Evolutionary conservation across 495 filamentous ascomycete genomes (phyloP), one percentile per base, ranked within the genome.

Genomic region (Xanthoparmelia taractica): DNA sequence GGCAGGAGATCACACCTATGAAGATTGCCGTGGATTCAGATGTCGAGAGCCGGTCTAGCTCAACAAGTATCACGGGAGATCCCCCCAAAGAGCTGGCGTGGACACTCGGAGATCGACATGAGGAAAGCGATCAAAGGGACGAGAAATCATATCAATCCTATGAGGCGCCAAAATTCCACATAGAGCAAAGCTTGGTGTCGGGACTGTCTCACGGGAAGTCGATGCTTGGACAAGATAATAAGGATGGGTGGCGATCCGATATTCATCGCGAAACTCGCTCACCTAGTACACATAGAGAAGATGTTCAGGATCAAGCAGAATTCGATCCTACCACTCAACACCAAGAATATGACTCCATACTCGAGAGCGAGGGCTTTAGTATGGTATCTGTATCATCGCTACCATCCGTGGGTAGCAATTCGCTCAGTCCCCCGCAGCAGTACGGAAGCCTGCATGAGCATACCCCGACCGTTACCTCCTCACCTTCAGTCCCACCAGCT

Each of bases 341-440:
- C 48, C 65, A 72, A 57, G 80, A 83, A 38, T 82, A 77, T 60
- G 79, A 83, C 70, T 79, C 82, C 2, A 81, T 84, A 40, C 78
- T 84, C 66, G 81, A 84, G 66, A 83, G 81, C 58, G 82, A 84
- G 68, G 82, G 79, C 2, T 84, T 84, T 60, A 84, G 78, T 40
- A 84, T 84, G 82, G 76, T 84, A 5, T 82, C 80, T 5, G 68
- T 84, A 57, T 78, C 82, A 36, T 80, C 82, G 13, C 69, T 84
- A 40, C 75, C 78, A 34, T 82, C 79, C 8, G 74, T 73, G 23
- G 75, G 74, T 61, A 75, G 76, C 52, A 71, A 73, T 13, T 58
- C 60, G 34, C 27, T 40, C 15, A 38, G 43, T 55, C 27, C 58
- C n/a, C 55, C 38, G 17, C 27, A 38, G n/a, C 31, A 37, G 18